phyloP scores from a whole-genome alignment of 345 rosid species.

The Euclidium syriacum region DNA sequence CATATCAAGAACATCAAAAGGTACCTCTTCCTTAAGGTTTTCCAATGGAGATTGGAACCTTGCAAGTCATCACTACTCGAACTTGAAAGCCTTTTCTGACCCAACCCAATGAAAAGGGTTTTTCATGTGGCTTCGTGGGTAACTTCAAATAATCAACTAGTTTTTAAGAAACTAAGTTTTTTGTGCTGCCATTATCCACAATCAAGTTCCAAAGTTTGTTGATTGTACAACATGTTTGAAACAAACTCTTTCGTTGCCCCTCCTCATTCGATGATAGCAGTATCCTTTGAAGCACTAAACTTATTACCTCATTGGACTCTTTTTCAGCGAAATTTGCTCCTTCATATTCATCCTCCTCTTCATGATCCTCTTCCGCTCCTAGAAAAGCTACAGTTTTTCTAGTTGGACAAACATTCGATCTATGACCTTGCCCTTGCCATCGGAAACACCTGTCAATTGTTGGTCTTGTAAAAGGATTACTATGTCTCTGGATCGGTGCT shows the following conservation, averaged over 20 bases:
- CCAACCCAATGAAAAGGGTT: not conserved
- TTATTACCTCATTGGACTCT: not conserved
- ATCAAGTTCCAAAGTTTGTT: not conserved
- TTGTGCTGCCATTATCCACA: not conserved
- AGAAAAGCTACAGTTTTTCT: not conserved
- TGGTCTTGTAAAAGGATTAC: not conserved
- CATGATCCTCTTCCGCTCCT: not conserved
- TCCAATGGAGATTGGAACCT: not conserved
- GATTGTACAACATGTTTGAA: not conserved
- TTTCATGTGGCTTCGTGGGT: not conserved
- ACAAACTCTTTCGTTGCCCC: not conserved
- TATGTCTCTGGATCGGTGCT: not conserved
- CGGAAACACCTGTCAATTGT: not conserved
- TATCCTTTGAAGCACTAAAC: not conserved
- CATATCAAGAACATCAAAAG: too few relatives aligned
- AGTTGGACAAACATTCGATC: not conserved
- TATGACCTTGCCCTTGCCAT: not conserved
- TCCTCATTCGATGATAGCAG: not conserved
- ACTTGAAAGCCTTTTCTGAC: too few relatives aligned
- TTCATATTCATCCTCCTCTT: not conserved
- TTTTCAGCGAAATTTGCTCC: not conserved
- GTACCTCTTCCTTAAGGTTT: not conserved
- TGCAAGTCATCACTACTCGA: not conserved
- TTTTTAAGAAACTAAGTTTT: not conserved
- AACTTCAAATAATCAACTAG: not conserved